phyloP scores from a whole-genome alignment of 352 stramenopile species.

The Halophytophthora batemanensis region DNA sequence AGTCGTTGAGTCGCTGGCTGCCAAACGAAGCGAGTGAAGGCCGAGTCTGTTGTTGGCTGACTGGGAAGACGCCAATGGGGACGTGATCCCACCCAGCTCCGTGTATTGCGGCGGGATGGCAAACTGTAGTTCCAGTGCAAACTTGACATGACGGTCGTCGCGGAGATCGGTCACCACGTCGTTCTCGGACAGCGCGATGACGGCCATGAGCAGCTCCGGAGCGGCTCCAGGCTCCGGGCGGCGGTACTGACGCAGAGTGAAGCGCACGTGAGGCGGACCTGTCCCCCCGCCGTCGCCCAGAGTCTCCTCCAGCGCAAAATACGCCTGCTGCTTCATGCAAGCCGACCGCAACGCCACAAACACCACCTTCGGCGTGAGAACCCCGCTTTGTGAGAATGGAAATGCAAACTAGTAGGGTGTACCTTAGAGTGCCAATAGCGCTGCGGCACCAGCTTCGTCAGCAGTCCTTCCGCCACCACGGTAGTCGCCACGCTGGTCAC shows the following conservation, averaged over 20 bases:
- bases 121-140: conserved; percentile 52
- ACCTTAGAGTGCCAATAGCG: conserved; percentile 63
- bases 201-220: conserved; percentile 29
- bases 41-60: conserved; percentile 2
- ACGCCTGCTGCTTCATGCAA: conserved; percentile 21
- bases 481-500: neutral
- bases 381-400: too few relatives aligned
- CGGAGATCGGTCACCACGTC: conserved; percentile 55
- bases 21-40: conserved; percentile 36
- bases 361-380: too few relatives aligned
- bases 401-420: too few relatives aligned
- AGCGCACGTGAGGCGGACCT: conserved; percentile 5
- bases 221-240: conserved; percentile 21
- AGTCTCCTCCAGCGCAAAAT: conserved; percentile 56
- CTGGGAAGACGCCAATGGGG: neutral
- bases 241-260: conserved; percentile 57
- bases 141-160: conserved; percentile 38
- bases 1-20: conserved; percentile 24
- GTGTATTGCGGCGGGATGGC: conserved; percentile 13
- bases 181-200: conserved; percentile 45
- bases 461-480: conserved; percentile 46
- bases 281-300: conserved; percentile 1
- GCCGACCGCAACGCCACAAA: neutral
- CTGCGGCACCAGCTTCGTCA: conserved; percentile 49
- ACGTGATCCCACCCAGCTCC: conserved; percentile 11